These are phyloP conservation scores for Colletotrichum spinosum DNA, from an alignment of 2,329 filamentous ascomycete species.

Conservation along the genomic window DNA sequence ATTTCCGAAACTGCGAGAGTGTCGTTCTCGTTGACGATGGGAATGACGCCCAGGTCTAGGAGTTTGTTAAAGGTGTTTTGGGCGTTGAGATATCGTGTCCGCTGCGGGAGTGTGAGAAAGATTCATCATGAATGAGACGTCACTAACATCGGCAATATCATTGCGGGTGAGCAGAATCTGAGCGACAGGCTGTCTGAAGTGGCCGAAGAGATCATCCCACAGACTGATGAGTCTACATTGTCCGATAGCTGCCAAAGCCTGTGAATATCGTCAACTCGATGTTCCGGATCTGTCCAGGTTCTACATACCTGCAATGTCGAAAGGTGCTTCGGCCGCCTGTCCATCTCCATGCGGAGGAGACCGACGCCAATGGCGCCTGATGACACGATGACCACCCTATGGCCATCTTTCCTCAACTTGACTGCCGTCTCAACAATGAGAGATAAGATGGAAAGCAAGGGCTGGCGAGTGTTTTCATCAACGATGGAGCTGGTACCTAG, in stretches of 20 bases:
- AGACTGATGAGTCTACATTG: slow-evolving; percentile 95
- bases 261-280: slow-evolving; percentile 18
- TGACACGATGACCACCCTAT: slow-evolving; percentile 94
- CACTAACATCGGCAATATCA: slow-evolving; percentile 89
- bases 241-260: slow-evolving; percentile 93
- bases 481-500: slow-evolving; percentile 98
- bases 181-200: slow-evolving; percentile 89
- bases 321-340: slow-evolving; percentile 89
- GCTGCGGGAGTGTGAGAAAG: slow-evolving; percentile 57
- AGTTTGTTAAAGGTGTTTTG: slow-evolving; percentile 94
- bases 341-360: slow-evolving; percentile 87
- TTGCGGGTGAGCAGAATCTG: slow-evolving; percentile 95
- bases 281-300: background rate
- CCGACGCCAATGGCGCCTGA: slow-evolving; percentile 97
- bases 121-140: slow-evolving; percentile 18
- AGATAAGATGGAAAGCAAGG: slow-evolving; percentile 88
- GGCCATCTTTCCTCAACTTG: slow-evolving; percentile 87
- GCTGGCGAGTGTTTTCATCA: slow-evolving; percentile 94
- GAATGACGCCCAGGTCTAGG: slow-evolving; percentile 94
- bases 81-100: slow-evolving; percentile 94
- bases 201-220: slow-evolving; percentile 92
- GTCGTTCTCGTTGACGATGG: slow-evolving; percentile 99
- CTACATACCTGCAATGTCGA: slow-evolving; percentile 79
- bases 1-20: slow-evolving; percentile 97
- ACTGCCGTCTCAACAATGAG: slow-evolving; percentile 95